phyloP scores from a whole-genome alignment of 441 rosid species.

The Gossypium davidsonii region DNA sequence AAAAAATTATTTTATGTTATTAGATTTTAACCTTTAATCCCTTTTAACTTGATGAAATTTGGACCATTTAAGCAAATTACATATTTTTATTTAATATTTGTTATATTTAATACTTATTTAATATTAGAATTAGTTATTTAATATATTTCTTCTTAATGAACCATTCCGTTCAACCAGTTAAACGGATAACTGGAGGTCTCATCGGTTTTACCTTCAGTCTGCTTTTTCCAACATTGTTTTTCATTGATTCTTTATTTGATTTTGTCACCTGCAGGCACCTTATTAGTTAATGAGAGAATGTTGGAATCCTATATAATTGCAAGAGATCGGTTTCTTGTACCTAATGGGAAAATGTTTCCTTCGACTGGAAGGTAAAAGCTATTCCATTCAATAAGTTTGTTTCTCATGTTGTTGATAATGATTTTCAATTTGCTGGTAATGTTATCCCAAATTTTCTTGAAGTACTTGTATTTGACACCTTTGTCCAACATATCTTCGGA shows the following conservation, averaged over 20 bases:
- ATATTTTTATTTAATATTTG: neutral
- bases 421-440: neutral
- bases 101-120: no score
- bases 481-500: no score
- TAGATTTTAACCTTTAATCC: neutral
- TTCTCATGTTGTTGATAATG: neutral
- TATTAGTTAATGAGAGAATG: conserved; percentile 92
- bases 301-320: conserved; percentile 91
- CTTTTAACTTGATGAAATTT: neutral
- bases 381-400: neutral
- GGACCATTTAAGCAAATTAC: neutral
- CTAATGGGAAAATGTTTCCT: conserved; percentile 89
- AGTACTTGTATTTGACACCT: no score
- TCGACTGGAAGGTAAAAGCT: conserved; percentile 65
- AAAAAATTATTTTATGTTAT: neutral
- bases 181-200: neutral
- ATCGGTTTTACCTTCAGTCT: neutral
- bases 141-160: neutral
- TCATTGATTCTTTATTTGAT: neutral
- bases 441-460: neutral
- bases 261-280: conserved; percentile 47
- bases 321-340: conserved; percentile 79
- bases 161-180: neutral
- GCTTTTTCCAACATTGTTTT: no score
- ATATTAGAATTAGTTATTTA: neutral